A percentile compares a stretch with the other conserved stretches of the same genome.
phyloP scores from a whole-genome alignment of 257 asterid species.

The Solanum chiquidenum region DNA sequence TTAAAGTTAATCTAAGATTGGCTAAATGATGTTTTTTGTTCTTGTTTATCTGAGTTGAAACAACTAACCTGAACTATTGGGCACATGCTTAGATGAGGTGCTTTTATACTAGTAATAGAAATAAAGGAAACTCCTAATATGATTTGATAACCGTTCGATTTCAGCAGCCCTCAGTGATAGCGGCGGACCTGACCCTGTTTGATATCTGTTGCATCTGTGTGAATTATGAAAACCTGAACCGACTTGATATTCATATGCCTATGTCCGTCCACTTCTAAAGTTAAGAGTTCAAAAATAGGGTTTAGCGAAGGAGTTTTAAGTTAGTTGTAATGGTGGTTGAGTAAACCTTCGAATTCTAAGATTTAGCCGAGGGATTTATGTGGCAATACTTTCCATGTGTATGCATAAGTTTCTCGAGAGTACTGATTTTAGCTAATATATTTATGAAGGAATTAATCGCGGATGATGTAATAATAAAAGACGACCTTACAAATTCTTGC shows the following conservation, averaged over 20 bases:
- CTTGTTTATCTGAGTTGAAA: too few relatives aligned
- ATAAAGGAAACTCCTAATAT: too few relatives aligned
- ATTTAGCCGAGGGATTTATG: not conserved
- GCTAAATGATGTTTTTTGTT: too few relatives aligned
- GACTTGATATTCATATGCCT: not conserved
- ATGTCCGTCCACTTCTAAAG: not conserved
- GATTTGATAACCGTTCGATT: too few relatives aligned
- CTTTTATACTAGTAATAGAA: too few relatives aligned
- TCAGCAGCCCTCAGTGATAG: too few relatives aligned
- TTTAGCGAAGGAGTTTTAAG: not conserved
- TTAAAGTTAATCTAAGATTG: too few relatives aligned
- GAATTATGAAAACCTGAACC: not conserved
- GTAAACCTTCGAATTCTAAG: not conserved
- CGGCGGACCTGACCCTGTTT: too few relatives aligned
- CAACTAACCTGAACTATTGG: too few relatives aligned
- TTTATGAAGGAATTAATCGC: conserved; percentile 21
- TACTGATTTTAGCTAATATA: not conserved
- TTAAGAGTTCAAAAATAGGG: not conserved
- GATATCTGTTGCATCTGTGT: too few relatives aligned
- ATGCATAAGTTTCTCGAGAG: not conserved
- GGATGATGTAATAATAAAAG: conserved; percentile 39
- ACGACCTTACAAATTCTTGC: conserved; percentile 38
- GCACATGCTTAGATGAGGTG: too few relatives aligned
- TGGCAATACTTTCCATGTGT: not conserved
- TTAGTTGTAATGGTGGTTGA: not conserved